Evolutionary conservation across 371 early-diverging fungal species (phyloP), one percentile per base, ranked within the genome.

Genomic region (Neoconidiobolus thromboides): DNA sequence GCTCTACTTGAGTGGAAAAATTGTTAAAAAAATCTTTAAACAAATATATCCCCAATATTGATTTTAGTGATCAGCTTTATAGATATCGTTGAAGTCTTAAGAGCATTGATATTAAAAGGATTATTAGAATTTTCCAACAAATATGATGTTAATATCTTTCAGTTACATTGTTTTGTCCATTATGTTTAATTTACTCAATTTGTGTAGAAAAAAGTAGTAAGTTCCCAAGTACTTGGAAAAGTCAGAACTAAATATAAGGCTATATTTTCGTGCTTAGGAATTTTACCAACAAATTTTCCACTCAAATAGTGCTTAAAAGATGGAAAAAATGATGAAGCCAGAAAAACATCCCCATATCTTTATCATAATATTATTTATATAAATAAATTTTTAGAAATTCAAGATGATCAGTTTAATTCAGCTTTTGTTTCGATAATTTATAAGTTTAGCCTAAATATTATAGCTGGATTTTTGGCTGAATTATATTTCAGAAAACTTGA

Each of bases 391-490:
- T 26, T 26, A 26, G 26, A 26, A 26, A 12, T 41, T 41, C 10
- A 36, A 3, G 41, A 42, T 37, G 55, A 26, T 41, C 5, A 9
- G 3, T 26, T 7, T 55, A 5, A 36, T 7, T 10, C 9, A 7
- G 55, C 15, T 41, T 15, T 37, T 41, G 40, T 12, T 41, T 15
- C 15, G 7, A 56, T 15, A 2, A 2, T 3, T 40, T 38, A 53
- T 44, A 56, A 12, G 48, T 53, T 4, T 61, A 67, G 41, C 46
- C 47, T 37, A 36, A 43, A 12, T 50, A 38, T 41, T 50, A 42
- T 12, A n/a, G 43, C 10, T 14, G 26, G 41, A 49, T 44, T 53
- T 36, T 47, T 43, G 26, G 49, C 49, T 52, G 60, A 2, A 15
- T 43, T 62, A 42, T 58, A 47, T 47, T 49, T 54, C 15, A 26